Percentiles rank a stretch among this genome's conserved stretches.
phyloP scores from a whole-genome alignment of 306 rosid species.

The Vigna trinervia region DNA sequence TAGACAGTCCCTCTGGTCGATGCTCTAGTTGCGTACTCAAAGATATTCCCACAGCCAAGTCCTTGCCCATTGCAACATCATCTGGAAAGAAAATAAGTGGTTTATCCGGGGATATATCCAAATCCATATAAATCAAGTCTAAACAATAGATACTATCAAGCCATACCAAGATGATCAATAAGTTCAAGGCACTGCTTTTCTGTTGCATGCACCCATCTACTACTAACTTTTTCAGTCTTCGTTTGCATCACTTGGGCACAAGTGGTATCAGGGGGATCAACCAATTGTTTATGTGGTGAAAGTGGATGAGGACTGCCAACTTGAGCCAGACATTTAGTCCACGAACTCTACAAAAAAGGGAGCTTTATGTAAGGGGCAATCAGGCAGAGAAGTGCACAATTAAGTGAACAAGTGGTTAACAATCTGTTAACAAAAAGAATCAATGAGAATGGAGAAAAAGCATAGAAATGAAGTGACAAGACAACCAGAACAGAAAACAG shows the following conservation, averaged over 20 bases:
- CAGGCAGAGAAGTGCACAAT: constrained; percentile 5
- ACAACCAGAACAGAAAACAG: constrained; percentile 5
- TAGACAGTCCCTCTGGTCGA: constrained; percentile 46
- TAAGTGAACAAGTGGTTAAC: constrained; percentile 27
- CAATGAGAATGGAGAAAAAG: constrained; percentile 12
- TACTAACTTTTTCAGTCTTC: constrained; percentile 49
- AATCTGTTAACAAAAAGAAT: neutral
- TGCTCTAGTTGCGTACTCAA: constrained; percentile 41
- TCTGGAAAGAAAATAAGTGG: constrained; percentile 45
- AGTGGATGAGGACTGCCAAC: constrained; percentile 53
- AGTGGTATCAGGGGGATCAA: constrained; percentile 61
- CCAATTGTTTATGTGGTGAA: constrained; percentile 50
- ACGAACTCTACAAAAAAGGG: constrained; percentile 54
- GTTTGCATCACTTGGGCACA: constrained; percentile 58
- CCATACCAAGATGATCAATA: constrained; percentile 60
- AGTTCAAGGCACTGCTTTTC: constrained; percentile 51
- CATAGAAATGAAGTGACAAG: constrained; percentile 11
- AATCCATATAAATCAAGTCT: constrained; percentile 6
- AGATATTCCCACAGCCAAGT: constrained; percentile 56
- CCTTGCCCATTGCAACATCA: constrained; percentile 59
- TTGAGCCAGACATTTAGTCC: constrained; percentile 63
- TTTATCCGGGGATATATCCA: constrained; percentile 39
- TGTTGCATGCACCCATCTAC: constrained; percentile 47
- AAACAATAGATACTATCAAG: constrained; percentile 23
- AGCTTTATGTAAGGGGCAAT: constrained; percentile 29